phyloP scores from a whole-genome alignment of 2,329 filamentous ascomycete species.

The Raffaelea albimanens region DNA sequence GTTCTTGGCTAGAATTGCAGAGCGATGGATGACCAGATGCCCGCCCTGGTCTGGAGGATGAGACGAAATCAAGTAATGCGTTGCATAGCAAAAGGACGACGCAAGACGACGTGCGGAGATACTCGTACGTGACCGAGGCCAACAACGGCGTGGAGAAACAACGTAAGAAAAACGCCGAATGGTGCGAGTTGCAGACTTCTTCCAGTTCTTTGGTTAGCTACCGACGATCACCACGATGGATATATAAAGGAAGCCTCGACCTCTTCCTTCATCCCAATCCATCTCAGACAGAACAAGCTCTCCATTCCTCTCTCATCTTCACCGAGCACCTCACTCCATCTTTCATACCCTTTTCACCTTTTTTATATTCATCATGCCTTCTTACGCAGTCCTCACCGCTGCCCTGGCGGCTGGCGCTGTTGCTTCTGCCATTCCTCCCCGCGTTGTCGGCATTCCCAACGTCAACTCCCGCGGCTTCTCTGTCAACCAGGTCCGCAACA shows the following conservation, averaged over 20 bases:
- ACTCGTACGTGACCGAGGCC: no score
- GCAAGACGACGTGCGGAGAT: no score
- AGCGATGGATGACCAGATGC: not conserved
- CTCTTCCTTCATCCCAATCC: no score
- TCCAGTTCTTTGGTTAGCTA: no score
- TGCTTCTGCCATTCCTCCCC: slow-evolving; percentile 7
- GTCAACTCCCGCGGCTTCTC: slow-evolving; percentile 13
- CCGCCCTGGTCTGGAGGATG: not conserved
- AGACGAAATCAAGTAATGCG: no score
- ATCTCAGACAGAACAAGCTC: no score
- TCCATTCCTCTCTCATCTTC: not conserved
- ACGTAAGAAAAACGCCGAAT: no score
- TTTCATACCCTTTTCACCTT: not conserved
- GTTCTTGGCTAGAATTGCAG: slow-evolving; percentile 1
- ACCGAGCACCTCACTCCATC: not conserved
- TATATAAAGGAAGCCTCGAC: no score
- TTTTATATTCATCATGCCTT: slow-evolving; percentile 7
- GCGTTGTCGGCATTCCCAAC: not conserved
- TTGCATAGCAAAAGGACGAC: no score
- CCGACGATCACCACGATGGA: no score
- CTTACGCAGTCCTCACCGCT: slow-evolving; percentile 1
- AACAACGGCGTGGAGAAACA: no score
- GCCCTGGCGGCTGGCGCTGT: slow-evolving; percentile 5
- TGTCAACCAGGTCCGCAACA: slow-evolving; percentile 27
- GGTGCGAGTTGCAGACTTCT: no score